Evolutionary conservation across 2,329 filamentous ascomycete species (phyloP), one percentile per base, ranked within the genome.

Genomic region (Nemania sp.): DNA sequence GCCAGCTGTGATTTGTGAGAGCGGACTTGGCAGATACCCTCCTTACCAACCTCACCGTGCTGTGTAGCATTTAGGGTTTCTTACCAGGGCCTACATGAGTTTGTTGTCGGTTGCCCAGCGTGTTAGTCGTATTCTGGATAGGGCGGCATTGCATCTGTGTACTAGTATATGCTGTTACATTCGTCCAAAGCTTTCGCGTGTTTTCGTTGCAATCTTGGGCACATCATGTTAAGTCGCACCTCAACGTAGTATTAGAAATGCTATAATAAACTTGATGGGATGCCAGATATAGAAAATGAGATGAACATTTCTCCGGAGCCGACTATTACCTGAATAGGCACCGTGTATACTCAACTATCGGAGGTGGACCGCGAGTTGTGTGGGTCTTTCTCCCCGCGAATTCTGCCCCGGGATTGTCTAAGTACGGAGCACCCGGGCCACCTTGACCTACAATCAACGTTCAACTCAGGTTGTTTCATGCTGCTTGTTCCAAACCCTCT

Each of bases 21-120:
- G 20, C 45, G 41, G 26, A 3, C 43, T 59, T 49, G 41, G 56
- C 41, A 10, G 43, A 49, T 35, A n/a, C 26, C 56, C 41, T 45
- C 41, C 5, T 45, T 45, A 45, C 11, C 41, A 45, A n/a, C 11
- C n/a, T 45, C 41, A 45, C 13, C 29, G 29, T 32, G 8, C 29
- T 32, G 8, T 26, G 20, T 26, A 32, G 27, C 22, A 45, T 45
- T 45, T 18, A 45, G n/a, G 41, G 41, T 18, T n/a, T 45, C 43
- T 59, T 35, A 49, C 56, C 7, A 18, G 27, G 27, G 8, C 7
- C 5, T 43, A n/a, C 11, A 15, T 35, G 7, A 8, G 41, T 11
- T 29, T 26, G 24, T 27, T 45, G 15, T 27, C 35, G 26, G 38
- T 15, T 38, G 10, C 5, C 32, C 22, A 32, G 35, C 32, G 26